Evolutionary conservation across 495 filamentous ascomycete genomes (phyloP), one percentile per base, ranked within the genome.

Genomic region (Neurospora sp.): DNA sequence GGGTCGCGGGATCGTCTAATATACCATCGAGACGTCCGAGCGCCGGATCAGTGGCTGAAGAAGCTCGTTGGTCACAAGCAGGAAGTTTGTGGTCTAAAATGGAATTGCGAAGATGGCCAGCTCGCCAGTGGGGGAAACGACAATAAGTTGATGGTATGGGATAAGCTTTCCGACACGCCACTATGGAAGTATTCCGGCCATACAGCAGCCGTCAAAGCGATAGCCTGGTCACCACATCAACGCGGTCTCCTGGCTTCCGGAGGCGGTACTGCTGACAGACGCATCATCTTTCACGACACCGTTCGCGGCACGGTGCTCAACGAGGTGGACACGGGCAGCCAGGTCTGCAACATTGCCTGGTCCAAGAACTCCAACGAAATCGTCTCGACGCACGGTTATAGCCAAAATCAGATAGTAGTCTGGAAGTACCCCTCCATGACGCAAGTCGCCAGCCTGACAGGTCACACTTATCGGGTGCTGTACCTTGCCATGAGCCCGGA

Each of bases 351-450:
- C 80, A 86, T 99, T 18, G 92, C 93, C 10, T 99, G 96, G 96
- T 92, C 89, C 23, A 95, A 94, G 80, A 98, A 97, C 78, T 94
- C 92, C 37, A 97, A 97, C 80, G 96, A 99, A 83, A 91, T 99
- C 76, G 96, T 99, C 74, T 94, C 91, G 48, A 99, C 96, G 5
- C 96, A 99, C 79, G 96, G 96, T n/a, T 99, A 97, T 84, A 92
- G 88, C 72, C 96, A 99, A 80, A 97, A 99, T 78, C 94, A 98
- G 80, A 97, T 99, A 76, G 94, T 98, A 20, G 91, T 99, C 72
- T 99, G 96, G 96, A 98, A 98, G 79, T 98, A 98, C 79, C 96
- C 96, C 2, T 92, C 90, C 78, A 98, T 99, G 96, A 92, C 92
- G 46, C 96, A 98, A 77, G 93, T 99, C 7, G 96, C 92, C 16